Percentiles rank a stretch among this genome's conserved stretches.
Conservation (phyloP, 768 basidiomycete species). For the Lentinula raphanica region DNA sequence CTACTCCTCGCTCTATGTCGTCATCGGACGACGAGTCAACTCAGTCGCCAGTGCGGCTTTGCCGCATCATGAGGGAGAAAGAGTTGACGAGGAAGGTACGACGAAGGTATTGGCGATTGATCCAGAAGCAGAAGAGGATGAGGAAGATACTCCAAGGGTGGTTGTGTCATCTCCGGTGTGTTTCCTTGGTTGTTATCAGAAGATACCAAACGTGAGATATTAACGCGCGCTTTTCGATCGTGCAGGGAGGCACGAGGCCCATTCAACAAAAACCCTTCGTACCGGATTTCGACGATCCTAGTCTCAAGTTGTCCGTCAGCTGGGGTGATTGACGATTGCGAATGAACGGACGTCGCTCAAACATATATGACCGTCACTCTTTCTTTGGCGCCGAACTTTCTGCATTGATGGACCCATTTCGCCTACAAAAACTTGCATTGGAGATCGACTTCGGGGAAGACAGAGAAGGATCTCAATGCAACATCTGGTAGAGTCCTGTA, state of each 20-base stretch:
- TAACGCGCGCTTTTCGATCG: no score
- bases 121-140: not conserved
- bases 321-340: not conserved
- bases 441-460: no score
- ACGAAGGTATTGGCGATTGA: not conserved
- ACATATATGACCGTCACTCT: no score
- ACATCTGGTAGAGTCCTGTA: no score
- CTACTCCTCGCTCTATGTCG: not conserved
- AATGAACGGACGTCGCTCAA: not conserved
- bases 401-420: no score
- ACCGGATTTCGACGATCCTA: not conserved
- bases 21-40: not conserved
- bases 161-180: not conserved
- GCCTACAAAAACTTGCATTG: no score
- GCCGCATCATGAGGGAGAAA: not conserved
- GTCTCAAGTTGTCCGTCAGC: constrained; percentile 1
- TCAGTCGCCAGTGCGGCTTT: not conserved
- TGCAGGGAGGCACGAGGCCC: not conserved
- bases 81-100: not conserved
- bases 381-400: no score
- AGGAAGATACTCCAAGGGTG: not conserved
- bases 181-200: not conserved
- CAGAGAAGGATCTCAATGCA: no score
- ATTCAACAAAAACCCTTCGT: not conserved
- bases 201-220: not conserved